Evolutionary conservation across 2,329 filamentous ascomycete species (phyloP), one percentile per base, ranked within the genome.

Genomic region (Aspergillus melleus): DNA sequence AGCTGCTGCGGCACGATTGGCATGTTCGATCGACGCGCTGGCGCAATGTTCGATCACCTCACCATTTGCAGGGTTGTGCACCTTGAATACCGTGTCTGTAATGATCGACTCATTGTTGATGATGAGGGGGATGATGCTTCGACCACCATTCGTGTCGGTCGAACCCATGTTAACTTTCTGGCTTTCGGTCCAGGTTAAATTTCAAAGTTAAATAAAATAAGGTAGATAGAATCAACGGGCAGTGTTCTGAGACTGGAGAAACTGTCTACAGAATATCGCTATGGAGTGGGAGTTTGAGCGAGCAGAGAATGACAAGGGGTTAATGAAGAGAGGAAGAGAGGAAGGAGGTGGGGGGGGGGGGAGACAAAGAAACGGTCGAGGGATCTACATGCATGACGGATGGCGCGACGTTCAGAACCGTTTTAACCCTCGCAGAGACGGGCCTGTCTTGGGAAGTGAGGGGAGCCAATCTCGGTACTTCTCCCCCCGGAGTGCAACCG

Each of bases 51-150:
- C 80, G 44, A 86, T 71, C 14, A 83, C 69, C 71, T 85, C 67
- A 74, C 85, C 68, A 52, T 80, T 80, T 9, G 74, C 70, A 2
- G 89, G 89, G 53, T 81, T 85, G 63, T 80, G 75, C 39, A 91
- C 83, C 53, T 76, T 72, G 67, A 80, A 80, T 26, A 75, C 73
- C 52, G 69, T 70, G 6, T 75, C 68, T 10, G 77, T 77, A 47
- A 73, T 70, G 39, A 79, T 64, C 42, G 77, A 73, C 59, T 80
- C 72, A 62, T 79, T 79, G 58, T 80, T 74, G 60, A 81, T 75
- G 53, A 79, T 73, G 36, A 81, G 71, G 30, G 79, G 79, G 32
- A 78, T 61, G 60, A 66, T 61, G 46, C 60, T 59, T 22, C 62
- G 60, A 22, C 61, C 49, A 52, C 60, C 58, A 56, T 61, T 63